Evolutionary conservation across 2,329 filamentous ascomycete species (phyloP), one percentile per base, ranked within the genome.

Genomic region (Fusarium musae): DNA sequence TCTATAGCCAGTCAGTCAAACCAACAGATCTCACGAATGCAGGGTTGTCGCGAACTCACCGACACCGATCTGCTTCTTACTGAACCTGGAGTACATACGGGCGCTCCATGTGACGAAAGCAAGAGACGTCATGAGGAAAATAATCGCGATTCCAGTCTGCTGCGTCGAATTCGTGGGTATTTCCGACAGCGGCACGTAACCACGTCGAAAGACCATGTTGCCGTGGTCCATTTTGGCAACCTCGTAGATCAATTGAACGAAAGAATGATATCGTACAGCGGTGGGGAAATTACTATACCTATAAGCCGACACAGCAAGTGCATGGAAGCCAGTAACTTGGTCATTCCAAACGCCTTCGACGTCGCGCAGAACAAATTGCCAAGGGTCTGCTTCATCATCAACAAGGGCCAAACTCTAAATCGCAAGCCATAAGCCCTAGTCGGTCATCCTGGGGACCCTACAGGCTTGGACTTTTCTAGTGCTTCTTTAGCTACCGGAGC

Each of bases 61-160:
- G 30, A 67, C 39, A 16, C 74, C 69, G 7, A 76, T 13, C 28
- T 76, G 69, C 28, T 76, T 75, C 3, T 75, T 59, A 15, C 50
- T 63, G 4, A 60, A 63, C 13, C 74, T 62, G n/a, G 72, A 67
- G 52, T 75, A 73, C 40, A 76, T 71, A 4, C 72, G 74, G 19
- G 72, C 17, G 2, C 16, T 46, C 66, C 69, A 73, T 32, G 70
- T 28, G 15, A 44, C 42, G 47, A 76, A 72, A 21, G 72, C 66
- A 16, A 76, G 68, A 40, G 63, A 61, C 1, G 64, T 69, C 62
- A 75, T 62, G 8, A 73, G 30, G 19, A 75, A 75, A 34, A 76
- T 67, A 23, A 76, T 73, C 28, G 66, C 73, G 16, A 71, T 50
- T 40, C 59, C 74, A 19, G 59, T 56, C 28, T 76, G 74, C 54